A percentile compares a stretch with the other conserved stretches of the same genome.
Conservation (phyloP, 495 filamentous ascomycete species). For the Penicillium salamii region DNA sequence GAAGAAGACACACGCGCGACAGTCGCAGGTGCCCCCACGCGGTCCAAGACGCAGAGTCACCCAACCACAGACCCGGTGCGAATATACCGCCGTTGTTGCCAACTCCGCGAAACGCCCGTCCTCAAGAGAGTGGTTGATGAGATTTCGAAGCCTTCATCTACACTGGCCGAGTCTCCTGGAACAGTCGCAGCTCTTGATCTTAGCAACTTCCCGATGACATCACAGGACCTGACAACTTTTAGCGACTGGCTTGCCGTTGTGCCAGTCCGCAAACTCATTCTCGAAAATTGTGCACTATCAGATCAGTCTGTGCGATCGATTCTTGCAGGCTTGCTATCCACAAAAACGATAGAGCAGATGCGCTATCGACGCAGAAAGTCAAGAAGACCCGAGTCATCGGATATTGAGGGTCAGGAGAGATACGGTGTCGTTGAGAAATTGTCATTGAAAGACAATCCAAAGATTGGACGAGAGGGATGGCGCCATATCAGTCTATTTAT, state of each 20-base stretch:
- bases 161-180: constrained; percentile 58
- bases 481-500: constrained; percentile 86
- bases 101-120: constrained; percentile 85
- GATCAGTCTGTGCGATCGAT: constrained; percentile 85
- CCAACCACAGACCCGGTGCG: constrained; percentile 89
- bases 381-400: constrained; percentile 20
- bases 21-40: constrained; percentile 19
- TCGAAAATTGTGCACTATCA: constrained; percentile 82
- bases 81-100: constrained; percentile 93
- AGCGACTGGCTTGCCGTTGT: constrained; percentile 94
- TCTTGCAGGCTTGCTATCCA: constrained; percentile 80
- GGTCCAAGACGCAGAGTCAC: constrained; percentile 56
- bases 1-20: constrained; percentile 41
- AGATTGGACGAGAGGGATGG: constrained; percentile 85
- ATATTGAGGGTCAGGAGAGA: constrained; percentile 35
- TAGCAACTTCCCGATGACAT: constrained; percentile 75
- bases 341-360: constrained; percentile 61
- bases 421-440: constrained; percentile 80
- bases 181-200: constrained; percentile 79
- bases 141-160: constrained; percentile 65
- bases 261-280: constrained; percentile 75
- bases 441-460: constrained; percentile 83
- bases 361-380: constrained; percentile 41
- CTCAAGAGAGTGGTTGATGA: constrained; percentile 86
- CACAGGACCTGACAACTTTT: constrained; percentile 79